Conservation (phyloP, 805 yeast genomes). For the Myxozyma neglecta region DNA sequence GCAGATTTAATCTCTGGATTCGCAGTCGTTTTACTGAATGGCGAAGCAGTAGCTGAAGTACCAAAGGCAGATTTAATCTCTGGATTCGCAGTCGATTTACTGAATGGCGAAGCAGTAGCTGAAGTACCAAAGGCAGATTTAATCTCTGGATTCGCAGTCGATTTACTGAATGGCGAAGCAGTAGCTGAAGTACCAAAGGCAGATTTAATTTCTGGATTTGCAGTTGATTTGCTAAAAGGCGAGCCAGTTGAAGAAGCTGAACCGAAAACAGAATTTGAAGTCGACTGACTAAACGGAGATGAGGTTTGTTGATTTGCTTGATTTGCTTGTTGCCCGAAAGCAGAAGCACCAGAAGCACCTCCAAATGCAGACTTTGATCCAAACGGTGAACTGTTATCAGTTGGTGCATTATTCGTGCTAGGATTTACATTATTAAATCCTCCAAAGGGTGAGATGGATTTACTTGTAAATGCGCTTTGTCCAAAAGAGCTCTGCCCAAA, state of each 20-base stretch:
- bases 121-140: not conserved
- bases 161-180: not conserved
- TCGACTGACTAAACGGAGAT: no score
- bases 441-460: not conserved
- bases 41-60: not conserved
- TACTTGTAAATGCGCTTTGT: not conserved
- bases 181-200: not conserved
- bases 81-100: not conserved
- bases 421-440: slow-evolving; percentile 2
- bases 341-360: not conserved
- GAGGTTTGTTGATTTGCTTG: no score
- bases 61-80: not conserved
- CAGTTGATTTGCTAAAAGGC: not conserved
- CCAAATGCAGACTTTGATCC: not conserved
- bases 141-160: not conserved
- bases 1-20: not conserved
- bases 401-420: no score
- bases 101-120: not conserved
- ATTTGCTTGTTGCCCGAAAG: no score
- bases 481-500: not conserved
- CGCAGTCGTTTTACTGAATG: not conserved
- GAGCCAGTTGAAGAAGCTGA: not conserved
- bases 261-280: not conserved
- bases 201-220: not conserved
- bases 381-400: not conserved